phyloP scores from a whole-genome alignment of 1,139 yeast species.

The Candida neerlandica region DNA sequence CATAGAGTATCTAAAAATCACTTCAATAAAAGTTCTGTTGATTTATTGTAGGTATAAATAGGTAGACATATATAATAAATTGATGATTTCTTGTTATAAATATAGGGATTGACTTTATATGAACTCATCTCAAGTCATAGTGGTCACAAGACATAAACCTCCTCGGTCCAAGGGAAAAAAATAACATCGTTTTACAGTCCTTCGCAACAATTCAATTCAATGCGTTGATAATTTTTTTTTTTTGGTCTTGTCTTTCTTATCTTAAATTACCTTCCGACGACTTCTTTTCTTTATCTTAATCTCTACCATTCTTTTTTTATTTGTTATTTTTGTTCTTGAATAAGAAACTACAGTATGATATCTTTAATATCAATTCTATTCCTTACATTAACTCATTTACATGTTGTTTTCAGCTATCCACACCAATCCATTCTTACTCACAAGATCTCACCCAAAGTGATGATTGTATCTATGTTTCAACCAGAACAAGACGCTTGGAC shows the following conservation, averaged over 20 bases:
- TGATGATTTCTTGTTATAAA: too few species aligned
- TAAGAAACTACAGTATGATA: not conserved
- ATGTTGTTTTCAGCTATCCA: not conserved
- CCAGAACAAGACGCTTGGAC: constrained; percentile 61
- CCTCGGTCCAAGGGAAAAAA: too few species aligned
- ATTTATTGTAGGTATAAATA: constrained; percentile 7
- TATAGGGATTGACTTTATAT: too few species aligned
- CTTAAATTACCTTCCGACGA: not conserved
- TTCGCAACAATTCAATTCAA: too few species aligned
- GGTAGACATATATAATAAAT: too few species aligned
- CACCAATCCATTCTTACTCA: not conserved
- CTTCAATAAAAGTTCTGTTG: constrained; percentile 11
- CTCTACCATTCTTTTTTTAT: too few species aligned
- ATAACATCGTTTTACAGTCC: too few species aligned
- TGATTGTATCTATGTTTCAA: constrained; percentile 59
- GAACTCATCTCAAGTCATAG: too few species aligned
- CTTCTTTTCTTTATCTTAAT: not conserved
- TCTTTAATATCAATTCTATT: not conserved
- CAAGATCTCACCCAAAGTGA: constrained; percentile 45
- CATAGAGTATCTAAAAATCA: constrained; percentile 11
- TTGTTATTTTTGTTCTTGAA: too few species aligned
- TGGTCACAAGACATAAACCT: not conserved
- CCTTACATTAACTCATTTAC: not conserved
- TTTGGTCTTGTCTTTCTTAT: not conserved
- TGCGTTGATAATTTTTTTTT: not conserved